Evolutionary conservation across 2,329 filamentous ascomycete species (phyloP), one percentile per base, ranked within the genome.

Genomic region (Epichloe amarillans): DNA sequence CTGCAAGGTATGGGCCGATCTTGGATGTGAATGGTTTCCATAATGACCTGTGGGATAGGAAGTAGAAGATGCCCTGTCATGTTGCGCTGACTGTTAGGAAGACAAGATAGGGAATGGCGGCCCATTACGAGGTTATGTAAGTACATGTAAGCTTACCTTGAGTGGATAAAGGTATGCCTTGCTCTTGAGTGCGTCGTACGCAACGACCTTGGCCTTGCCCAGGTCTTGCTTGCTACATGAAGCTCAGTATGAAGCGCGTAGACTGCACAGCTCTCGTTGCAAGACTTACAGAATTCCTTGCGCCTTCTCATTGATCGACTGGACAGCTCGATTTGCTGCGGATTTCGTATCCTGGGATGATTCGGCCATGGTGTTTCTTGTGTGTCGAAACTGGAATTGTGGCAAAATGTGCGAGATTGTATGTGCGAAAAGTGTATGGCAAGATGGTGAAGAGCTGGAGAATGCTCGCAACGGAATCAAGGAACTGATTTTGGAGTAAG

Each of bases 161-260:
- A 96, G 75, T 26, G 91, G 91, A 67, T 95, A 96, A 55, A 94
- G 67, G 63, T 93, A 95, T 23, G 89, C 80, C 47, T 82, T 80
- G 56, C 88, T 95, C 59, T 75, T 80, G 48, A 82, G 79, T 35
- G 88, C 86, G 60, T 88, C 80, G 40, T 75, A 69, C 41, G 87
- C 74, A 38, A 89, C 72, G 15, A 67, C 67, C 57, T 73, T 80
- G 50, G 86, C 77, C 55, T 82, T 80, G 54, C 79, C 74, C 51
- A 83, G 82, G 62, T 96, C 90, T 57, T 90, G 82, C 55, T 79
- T 72, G 42, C 79, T 82, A 19, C 5, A 33, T 15, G 41, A 37
- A 11, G 5, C 14, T 46, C 46, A 45, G 41, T 15, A 14, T 12
- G 4, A n/a, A 43, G 30, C 30, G 19, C 11, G 30, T 5, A 26